Base-by-base conservation (phyloP, 2,329 filamentous ascomycete genomes). In the Cordyceps farinosa region DNA sequence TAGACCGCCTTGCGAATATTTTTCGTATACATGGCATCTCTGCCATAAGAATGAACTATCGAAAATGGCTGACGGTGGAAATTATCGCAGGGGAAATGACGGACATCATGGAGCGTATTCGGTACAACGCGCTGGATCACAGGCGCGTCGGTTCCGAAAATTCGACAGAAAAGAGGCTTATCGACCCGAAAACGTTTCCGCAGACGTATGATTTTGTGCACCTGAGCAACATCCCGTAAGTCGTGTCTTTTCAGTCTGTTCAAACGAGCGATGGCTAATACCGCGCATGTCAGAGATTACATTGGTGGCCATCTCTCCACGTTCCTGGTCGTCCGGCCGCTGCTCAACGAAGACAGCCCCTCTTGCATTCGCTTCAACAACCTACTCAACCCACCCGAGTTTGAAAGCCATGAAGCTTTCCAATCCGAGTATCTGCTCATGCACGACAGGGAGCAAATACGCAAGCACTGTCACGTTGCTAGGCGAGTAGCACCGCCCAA, bases 161-260 rank as follows among this genome's bases (percentile, higher is more conserved):
- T 45, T 44, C 48, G 9, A 56, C 32, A 44, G 45, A 58, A 11
- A 36, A 56, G 7, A 50, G 59, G 17, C 52, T 51, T n/a, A 52
- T 66, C 15, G 66, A 69, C 60, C 63, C 66, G 13, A 66, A 63
- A 15, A 61, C 36, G 2, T 74, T 70, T 65, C 72, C 71, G 3
- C 59, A 61, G 10, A 62, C 51, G 15, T 74, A 71, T 57, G 71
- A 73, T 52, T 56, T 68, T 8, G 69, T 74, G 9, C 69, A 73
- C 44, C 66, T 71, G 69, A 74, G 70, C 67, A 73, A 74, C 42
- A 67, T 73, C 22, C 71, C 72, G 68, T 71, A 66, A 62, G 68
- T 70, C 64, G 36, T 2, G 47, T 32, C 42, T n/a, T 32, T 27
- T 22, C 29, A 13, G 22, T 30, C 6, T 27, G 7, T 30, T 5